Evolutionary conservation across 176 grass and related monocot genomes (phyloP), one percentile per base, ranked within the genome.

Genomic region (Bonia amplexicaulis): DNA sequence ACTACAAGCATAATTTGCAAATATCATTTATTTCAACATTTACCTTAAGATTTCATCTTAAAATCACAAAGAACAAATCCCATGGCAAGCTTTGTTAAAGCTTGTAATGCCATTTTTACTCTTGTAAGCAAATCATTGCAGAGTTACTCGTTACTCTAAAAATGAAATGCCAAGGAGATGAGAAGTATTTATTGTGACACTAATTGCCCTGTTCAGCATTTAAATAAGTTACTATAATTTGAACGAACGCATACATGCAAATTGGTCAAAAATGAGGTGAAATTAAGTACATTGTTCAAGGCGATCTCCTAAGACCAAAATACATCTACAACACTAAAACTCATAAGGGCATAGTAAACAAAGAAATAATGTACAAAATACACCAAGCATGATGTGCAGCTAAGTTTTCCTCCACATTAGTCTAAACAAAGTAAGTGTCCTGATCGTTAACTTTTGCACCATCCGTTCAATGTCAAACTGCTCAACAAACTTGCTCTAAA

Each of bases 31-130:
- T 51, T 44, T 81, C n/a, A 76, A 52, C 35, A 41, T 46, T 86
- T 86, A 61, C 23, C 13, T 72, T 60, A 49, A 6, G 69, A 1
- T 19, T 52, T 51, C 57, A 83, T 83, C 31, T 62, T 48, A 59
- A 85, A 71, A 72, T 12, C 55, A 66, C 49, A 73, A 80, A 58
- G 55, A 66, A 52, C 29, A 86, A 52, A 86, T 71, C 51, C 31
- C 41, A 37, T 41, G 47, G 26, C 58, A 82, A 73, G 35, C 55
- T 52, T 54, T 64, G 13, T 51, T 64, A 27, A 69, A 64, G 8
- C 25, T 85, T 63, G 77, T 81, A 35, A 44, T 48, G 23, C 26
- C 52, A 14, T 13, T 87, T 63, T 16, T 53, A 66, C 74, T 17
- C n/a, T 11, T 27, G 57, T 63, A 23, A 26, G 54, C 1, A 62